These are phyloP conservation scores for Thalia dealbata DNA, from an alignment of 176 grass and related monocot genomes.

Conservation along the genomic window DNA sequence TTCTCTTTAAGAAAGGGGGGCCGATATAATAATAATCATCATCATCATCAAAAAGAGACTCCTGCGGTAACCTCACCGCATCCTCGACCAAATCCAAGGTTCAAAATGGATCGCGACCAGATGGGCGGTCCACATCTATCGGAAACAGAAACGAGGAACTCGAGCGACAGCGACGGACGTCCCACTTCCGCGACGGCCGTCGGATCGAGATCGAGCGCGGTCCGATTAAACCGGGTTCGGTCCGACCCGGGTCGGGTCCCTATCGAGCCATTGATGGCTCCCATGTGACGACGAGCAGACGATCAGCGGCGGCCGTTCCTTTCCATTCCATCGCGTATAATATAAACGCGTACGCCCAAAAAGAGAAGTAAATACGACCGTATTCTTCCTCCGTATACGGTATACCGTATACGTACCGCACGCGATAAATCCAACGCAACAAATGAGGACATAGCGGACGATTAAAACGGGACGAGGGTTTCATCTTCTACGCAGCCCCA, in stretches of 20 bases:
- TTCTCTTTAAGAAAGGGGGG: not conserved
- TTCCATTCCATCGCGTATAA: too few relatives aligned
- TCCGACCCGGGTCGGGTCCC: not conserved
- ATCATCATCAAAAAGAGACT: not conserved
- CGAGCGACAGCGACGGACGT: not conserved
- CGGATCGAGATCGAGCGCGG: not conserved
- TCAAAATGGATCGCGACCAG: too few relatives aligned
- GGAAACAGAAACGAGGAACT: not conserved
- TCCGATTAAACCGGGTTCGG: not conserved
- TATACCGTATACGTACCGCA: too few relatives aligned
- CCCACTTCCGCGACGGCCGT: not conserved
- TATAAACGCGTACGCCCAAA: too few relatives aligned
- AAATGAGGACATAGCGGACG: too few relatives aligned
- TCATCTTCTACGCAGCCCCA: too few relatives aligned
- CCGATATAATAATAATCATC: not conserved
- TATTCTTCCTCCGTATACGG: too few relatives aligned
- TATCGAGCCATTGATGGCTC: not conserved
- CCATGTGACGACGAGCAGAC: slow-evolving; percentile 3
- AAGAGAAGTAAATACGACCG: too few relatives aligned
- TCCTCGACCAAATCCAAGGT: too few relatives aligned
- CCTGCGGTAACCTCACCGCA: not conserved
- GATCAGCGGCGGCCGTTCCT: slow-evolving; percentile 1
- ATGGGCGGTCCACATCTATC: too few relatives aligned
- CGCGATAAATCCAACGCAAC: too few relatives aligned
- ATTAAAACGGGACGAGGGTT: too few relatives aligned